Evolutionary conservation across 805 yeast species (phyloP).

Genomic region (Wickerhamomyces rabaulensis): DNA sequence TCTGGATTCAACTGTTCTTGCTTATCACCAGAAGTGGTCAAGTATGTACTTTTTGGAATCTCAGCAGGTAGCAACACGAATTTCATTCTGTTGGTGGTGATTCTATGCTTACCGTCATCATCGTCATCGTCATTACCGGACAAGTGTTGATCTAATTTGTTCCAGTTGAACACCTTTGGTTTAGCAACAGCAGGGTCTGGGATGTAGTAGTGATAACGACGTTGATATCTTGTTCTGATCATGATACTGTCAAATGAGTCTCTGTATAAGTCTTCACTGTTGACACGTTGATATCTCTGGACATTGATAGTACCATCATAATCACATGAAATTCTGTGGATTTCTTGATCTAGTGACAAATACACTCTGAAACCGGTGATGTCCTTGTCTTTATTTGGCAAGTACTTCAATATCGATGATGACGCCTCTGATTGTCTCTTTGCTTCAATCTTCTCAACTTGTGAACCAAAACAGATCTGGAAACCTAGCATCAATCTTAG

Average conservation of each 20-base stretch:
- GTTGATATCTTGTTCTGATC: conserved; percentile 77
- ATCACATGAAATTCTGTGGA: conserved; percentile 77
- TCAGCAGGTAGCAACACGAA: conserved; percentile 81
- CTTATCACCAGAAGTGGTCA: conserved; percentile 34
- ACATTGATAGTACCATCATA: conserved; percentile 70
- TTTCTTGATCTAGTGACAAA: conserved; percentile 72
- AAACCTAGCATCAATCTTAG: conserved; percentile 81
- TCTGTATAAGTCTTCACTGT: conserved; percentile 26
- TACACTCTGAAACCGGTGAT: conserved; percentile 62
- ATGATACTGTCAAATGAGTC: conserved; percentile 42
- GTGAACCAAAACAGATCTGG: conserved; percentile 77
- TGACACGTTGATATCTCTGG: conserved; percentile 55
- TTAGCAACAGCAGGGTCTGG: conserved; percentile 51
- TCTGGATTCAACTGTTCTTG: conserved; percentile 71
- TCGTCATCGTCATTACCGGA: conserved; percentile 91
- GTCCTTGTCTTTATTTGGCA: conserved; percentile 35
- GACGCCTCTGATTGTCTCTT: conserved; percentile 48
- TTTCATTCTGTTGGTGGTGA: conserved; percentile 57
- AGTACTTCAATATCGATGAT: conserved; percentile 49
- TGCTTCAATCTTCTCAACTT: conserved; percentile 60
- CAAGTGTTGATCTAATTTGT: conserved; percentile 80
- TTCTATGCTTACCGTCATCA: conserved; percentile 46
- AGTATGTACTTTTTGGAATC: conserved; percentile 46
- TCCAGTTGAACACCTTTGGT: conserved; percentile 73
- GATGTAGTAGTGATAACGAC: conserved; percentile 50